Evolutionary conservation across 495 filamentous ascomycete species (phyloP).

Genomic region (Hyaloscypha bicolor): DNA sequence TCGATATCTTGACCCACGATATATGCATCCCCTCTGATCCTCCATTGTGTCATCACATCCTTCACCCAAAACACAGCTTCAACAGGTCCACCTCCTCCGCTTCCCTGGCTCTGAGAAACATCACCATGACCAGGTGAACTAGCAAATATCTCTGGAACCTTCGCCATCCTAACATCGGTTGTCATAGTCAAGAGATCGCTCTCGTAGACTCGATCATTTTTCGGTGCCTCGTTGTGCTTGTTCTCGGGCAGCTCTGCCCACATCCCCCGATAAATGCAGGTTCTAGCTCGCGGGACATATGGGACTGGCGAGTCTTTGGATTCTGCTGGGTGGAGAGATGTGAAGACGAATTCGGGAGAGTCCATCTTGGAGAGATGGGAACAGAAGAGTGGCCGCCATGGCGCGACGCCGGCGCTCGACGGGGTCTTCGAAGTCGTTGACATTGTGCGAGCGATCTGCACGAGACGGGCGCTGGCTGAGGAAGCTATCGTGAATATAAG

Average conservation of each 20-base stretch:
- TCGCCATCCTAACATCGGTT: conserved; percentile 85
- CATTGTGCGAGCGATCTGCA: conserved; percentile 31
- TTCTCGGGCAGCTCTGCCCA: conserved; percentile 71
- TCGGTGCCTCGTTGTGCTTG: conserved; percentile 52
- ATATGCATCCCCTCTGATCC: conserved; percentile 75
- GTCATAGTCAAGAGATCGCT: conserved; percentile 82
- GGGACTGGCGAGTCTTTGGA: conserved; percentile 21
- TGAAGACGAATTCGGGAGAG: conserved; percentile 70
- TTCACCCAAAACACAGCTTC: conserved; percentile 87
- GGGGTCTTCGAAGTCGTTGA: conserved; percentile 24
- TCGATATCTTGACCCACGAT: conserved; percentile 63
- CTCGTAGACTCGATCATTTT: conserved; percentile 68
- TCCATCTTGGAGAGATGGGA: conserved; percentile 62
- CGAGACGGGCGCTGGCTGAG: conserved; percentile 17
- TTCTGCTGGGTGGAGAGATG: conserved; percentile 57
- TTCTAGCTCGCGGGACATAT: conserved; percentile 46
- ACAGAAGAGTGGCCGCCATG: conserved; percentile 70
- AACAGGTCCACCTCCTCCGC: conserved; percentile 66
- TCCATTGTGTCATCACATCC: conserved; percentile 76
- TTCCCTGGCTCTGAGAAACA: conserved; percentile 44
- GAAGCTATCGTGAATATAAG: conserved; percentile 29
- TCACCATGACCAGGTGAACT: conserved; percentile 39
- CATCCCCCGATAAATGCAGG: conserved; percentile 77
- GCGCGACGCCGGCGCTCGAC: conserved; percentile 39
- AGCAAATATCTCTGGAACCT: conserved; percentile 68